A percentile compares a stretch with the other conserved stretches of the same genome.
phyloP scores from a whole-genome alignment of 2,329 filamentous ascomycete species.

The Cytospora paraplurivora region DNA sequence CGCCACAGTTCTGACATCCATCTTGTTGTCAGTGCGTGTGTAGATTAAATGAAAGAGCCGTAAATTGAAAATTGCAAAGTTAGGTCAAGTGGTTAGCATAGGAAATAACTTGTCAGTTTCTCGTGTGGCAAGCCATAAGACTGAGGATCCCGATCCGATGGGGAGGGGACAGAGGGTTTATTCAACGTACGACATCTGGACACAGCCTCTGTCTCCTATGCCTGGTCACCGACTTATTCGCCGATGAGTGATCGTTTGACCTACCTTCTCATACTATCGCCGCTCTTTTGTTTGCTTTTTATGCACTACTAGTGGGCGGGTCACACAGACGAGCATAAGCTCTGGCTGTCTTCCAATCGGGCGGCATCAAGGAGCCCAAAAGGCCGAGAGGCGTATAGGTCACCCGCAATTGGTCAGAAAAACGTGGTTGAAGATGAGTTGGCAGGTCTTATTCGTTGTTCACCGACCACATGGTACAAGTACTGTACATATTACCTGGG shows the following conservation, averaged over 20 bases:
- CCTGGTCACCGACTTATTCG: constrained; percentile 3
- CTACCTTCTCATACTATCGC: neutral
- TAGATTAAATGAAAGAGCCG: neutral
- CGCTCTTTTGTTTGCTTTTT: constrained; percentile 1
- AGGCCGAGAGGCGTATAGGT: neutral
- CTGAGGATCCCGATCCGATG: neutral
- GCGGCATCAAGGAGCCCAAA: neutral
- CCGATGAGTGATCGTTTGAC: neutral
- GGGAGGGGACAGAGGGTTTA: neutral
- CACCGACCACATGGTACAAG: constrained; percentile 4
- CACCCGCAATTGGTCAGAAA: neutral
- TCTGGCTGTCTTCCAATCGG: neutral
- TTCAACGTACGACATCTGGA: constrained; percentile 1
- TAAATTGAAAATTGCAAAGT: neutral
- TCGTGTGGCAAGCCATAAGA: neutral
- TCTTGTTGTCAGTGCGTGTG: neutral
- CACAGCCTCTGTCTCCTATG: neutral
- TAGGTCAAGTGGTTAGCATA: neutral
- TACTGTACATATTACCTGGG: neutral
- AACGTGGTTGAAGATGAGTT: constrained; percentile 3
- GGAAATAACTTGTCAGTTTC: neutral
- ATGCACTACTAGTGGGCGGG: neutral
- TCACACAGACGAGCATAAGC: constrained; percentile 1
- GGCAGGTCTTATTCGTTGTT: neutral
- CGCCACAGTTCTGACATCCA: constrained; percentile 13